Evolutionary conservation across 345 rosid species (phyloP).

Genomic region (Toxicodendron radicans): DNA sequence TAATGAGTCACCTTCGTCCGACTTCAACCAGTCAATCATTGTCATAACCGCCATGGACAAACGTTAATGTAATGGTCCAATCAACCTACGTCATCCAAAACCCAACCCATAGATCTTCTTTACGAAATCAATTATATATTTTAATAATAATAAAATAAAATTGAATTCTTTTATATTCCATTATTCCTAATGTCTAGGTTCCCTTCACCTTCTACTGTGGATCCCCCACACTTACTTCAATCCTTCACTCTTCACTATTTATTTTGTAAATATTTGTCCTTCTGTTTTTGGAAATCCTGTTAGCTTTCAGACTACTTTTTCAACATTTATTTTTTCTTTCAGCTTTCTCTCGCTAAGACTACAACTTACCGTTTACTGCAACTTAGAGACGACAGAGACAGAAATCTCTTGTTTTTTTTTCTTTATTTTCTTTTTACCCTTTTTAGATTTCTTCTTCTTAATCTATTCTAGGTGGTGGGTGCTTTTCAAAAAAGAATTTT

Average conservation of each 20-base stretch:
- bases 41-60: background rate
- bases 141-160: background rate
- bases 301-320: background rate
- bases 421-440: background rate
- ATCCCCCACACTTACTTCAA: constrained; percentile 18
- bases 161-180: background rate
- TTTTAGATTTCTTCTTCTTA: background rate
- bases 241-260: background rate
- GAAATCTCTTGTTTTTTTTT: too few relatives aligned
- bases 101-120: background rate
- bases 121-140: background rate
- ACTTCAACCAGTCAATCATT: background rate
- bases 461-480: constrained; percentile 4
- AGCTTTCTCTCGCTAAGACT: constrained; percentile 1
- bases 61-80: background rate
- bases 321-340: background rate
- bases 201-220: constrained; percentile 33
- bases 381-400: background rate
- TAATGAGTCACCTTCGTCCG: background rate
- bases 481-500: background rate
- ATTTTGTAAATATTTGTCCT: background rate
- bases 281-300: background rate
- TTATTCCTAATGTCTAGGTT: constrained; percentile 44
- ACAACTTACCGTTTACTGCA: background rate
- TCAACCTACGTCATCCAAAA: background rate